Conservation (phyloP, 306 rosid genomes). For the Corylus americana region DNA sequence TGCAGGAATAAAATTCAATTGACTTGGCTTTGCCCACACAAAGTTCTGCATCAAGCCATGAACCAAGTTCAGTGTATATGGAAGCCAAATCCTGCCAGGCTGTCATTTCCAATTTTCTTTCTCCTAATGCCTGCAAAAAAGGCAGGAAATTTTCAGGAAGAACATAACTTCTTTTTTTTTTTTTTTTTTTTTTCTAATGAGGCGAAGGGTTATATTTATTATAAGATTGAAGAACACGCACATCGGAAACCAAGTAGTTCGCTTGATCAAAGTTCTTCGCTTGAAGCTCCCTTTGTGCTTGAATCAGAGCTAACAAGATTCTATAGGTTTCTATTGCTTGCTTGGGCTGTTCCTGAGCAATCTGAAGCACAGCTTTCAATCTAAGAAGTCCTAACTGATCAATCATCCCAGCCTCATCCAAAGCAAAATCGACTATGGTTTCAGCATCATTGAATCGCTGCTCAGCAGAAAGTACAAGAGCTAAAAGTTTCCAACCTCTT, state of each 20-base stretch:
- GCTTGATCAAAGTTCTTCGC: conserved; percentile 40
- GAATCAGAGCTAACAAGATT: conserved; percentile 72
- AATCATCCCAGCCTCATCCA: conserved; percentile 64
- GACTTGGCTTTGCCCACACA: conserved; percentile 66
- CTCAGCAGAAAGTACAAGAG: conserved; percentile 80
- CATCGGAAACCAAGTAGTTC: conserved; percentile 47
- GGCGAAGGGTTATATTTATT: conserved; percentile 2
- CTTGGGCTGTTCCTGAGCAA: conserved; percentile 79
- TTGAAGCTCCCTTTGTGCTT: conserved; percentile 59
- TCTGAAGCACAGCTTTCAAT: conserved; percentile 80
- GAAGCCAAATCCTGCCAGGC: conserved; percentile 83
- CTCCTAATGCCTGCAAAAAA: conserved; percentile 51
- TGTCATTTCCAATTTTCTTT: conserved; percentile 57
- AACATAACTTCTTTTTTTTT: background rate
- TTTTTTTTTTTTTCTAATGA: background rate
- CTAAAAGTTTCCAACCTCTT: conserved; percentile 71
- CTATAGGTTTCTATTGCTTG: conserved; percentile 91
- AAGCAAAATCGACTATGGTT: conserved; percentile 72
- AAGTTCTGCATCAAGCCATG: conserved; percentile 75
- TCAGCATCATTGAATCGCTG: conserved; percentile 75
- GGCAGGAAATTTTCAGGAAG: conserved; percentile 12
- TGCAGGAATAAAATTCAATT: conserved; percentile 56
- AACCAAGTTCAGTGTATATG: conserved; percentile 58
- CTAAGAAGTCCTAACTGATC: conserved; percentile 83
- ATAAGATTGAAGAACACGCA: conserved; percentile 28